Conservation (phyloP, 2,329 filamentous ascomycete species). For the Daldinia sp. region DNA sequence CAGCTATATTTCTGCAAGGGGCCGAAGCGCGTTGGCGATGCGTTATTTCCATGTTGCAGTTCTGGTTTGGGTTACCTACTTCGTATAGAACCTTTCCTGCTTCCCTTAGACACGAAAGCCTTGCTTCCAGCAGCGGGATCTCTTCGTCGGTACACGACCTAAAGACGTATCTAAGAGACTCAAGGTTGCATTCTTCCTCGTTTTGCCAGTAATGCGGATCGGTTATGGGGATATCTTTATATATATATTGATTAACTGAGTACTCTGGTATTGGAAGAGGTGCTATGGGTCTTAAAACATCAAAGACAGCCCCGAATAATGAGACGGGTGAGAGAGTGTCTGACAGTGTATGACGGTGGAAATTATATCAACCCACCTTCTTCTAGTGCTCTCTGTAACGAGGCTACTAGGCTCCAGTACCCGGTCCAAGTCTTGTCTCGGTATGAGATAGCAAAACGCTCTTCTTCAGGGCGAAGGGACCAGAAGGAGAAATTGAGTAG, state of each 20-base stretch:
- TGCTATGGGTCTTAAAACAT: constrained; percentile 6
- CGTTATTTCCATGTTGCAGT: constrained; percentile 30
- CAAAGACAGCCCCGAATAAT: not conserved
- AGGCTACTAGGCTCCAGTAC: constrained; percentile 93
- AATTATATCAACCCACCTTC: constrained; percentile 70
- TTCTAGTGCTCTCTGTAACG: constrained; percentile 86
- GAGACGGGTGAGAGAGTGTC: constrained; percentile 1
- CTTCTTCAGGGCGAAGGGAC: constrained; percentile 77
- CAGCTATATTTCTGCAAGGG: constrained; percentile 76
- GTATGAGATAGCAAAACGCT: constrained; percentile 87
- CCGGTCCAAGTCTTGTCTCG: constrained; percentile 86
- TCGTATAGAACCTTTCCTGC: constrained; percentile 83
- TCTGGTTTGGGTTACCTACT: constrained; percentile 60
- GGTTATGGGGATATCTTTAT: constrained; percentile 84
- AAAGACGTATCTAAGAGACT: constrained; percentile 81
- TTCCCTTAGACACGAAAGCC: constrained; percentile 83
- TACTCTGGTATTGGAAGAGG: constrained; percentile 21
- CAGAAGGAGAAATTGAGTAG: constrained; percentile 97
- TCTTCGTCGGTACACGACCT: constrained; percentile 86
- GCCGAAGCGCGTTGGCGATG: constrained; percentile 44
- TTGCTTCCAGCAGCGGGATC: constrained; percentile 84
- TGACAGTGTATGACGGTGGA: not conserved
- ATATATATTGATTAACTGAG: constrained; percentile 41
- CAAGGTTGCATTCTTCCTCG: constrained; percentile 79
- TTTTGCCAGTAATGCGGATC: constrained; percentile 88